Evolutionary conservation across 129 eudicot genomes (phyloP).

Genomic region (Flaveria robusta): DNA sequence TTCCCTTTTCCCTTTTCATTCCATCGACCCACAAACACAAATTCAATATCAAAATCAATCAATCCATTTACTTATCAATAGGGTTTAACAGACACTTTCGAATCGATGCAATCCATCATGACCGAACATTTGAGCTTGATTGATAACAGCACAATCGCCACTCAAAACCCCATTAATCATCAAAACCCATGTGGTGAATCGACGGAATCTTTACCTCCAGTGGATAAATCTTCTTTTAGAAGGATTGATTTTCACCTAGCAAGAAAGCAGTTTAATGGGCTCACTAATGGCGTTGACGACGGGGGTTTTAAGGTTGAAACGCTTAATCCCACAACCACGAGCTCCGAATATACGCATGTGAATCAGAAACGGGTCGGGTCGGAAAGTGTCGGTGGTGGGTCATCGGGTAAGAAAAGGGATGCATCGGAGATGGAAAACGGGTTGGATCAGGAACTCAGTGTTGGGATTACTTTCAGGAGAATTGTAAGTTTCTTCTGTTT

Average conservation of each 20-base stretch:
- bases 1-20: conserved; percentile 21
- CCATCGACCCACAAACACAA: background rate
- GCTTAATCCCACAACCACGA: conserved; percentile 47
- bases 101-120: conserved; percentile 26
- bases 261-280: conserved; percentile 53
- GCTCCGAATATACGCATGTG: conserved; percentile 22
- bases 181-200: conserved; percentile 16
- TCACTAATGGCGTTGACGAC: conserved; percentile 26
- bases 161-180: conserved; percentile 15
- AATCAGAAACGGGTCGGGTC: conserved; percentile 14
- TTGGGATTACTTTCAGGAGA: conserved; percentile 59
- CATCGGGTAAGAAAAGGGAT: conserved; percentile 42
- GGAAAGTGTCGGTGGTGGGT: conserved; percentile 18
- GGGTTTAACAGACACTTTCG: background rate
- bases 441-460: conserved; percentile 70
- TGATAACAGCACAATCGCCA: conserved; percentile 5
- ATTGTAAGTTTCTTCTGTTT: conserved; percentile 53
- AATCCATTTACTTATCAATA: conserved; percentile 7
- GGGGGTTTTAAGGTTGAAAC: conserved; percentile 62
- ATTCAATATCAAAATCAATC: conserved; percentile 19
- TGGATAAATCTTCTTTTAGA: conserved; percentile 39
- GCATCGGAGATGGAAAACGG: conserved; percentile 46
- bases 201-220: conserved; percentile 30
- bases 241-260: conserved; percentile 67
- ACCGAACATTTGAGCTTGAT: conserved; percentile 20